Conservation (phyloP, 768 basidiomycete genomes). For the Boletus rubescentipes region DNA sequence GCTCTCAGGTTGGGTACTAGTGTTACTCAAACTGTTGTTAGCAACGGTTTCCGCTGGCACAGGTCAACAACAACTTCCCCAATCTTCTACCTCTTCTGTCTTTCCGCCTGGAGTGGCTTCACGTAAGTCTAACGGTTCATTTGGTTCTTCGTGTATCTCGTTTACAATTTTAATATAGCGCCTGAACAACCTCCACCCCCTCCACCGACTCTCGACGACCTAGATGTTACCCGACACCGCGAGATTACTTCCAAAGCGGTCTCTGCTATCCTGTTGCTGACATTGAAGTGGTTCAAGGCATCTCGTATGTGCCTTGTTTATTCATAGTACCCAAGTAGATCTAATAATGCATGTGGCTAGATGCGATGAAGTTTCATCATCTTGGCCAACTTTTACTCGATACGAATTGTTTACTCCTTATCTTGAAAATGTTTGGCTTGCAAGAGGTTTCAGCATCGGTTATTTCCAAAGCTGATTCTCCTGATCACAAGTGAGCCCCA, state of each 20-base stretch:
- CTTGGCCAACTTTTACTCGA: slow-evolving; percentile 94
- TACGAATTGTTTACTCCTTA: slow-evolving; percentile 89
- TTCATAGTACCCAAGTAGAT: not conserved
- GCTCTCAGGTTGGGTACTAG: slow-evolving; percentile 87
- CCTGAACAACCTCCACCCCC: slow-evolving; percentile 62
- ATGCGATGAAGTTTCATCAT: slow-evolving; percentile 98
- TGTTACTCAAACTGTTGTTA: slow-evolving; percentile 86
- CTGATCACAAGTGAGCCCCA: slow-evolving; percentile 71
- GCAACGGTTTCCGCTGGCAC: slow-evolving; percentile 88
- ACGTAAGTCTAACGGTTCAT: slow-evolving; percentile 41
- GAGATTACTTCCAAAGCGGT: slow-evolving; percentile 98
- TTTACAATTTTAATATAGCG: slow-evolving; percentile 35
- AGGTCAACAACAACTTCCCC: slow-evolving; percentile 52
- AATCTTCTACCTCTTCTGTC: slow-evolving; percentile 63
- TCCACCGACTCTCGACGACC: slow-evolving; percentile 83
- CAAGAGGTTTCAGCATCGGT: slow-evolving; percentile 86
- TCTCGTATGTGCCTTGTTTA: slow-evolving; percentile 66
- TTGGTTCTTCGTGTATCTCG: not conserved
- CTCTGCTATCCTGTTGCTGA: slow-evolving; percentile 87
- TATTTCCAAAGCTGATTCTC: slow-evolving; percentile 84
- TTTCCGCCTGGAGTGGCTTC: slow-evolving; percentile 73
- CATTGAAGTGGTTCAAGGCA: slow-evolving; percentile 97
- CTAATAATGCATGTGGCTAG: slow-evolving; percentile 40
- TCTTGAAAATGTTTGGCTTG: slow-evolving; percentile 97
- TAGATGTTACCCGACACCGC: slow-evolving; percentile 91